Base-by-base conservation (phyloP, 169 alveolate genomes). In the Ichthyophthirius multifiliis region DNA sequence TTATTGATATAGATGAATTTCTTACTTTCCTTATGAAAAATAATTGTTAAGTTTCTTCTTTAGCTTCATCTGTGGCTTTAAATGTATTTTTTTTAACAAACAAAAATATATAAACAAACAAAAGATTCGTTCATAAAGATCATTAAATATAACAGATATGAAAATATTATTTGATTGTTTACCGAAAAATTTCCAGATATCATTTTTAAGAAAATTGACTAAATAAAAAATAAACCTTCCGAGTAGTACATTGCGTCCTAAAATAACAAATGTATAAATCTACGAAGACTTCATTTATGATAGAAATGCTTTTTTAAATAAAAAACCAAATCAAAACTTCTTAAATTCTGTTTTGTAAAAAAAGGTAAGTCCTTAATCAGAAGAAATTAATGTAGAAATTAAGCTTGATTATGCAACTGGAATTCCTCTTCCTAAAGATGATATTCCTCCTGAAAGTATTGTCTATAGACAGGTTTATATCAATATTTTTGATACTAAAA, bases 331-430 rank as follows among this genome's bases (percentile, higher is more conserved):
- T 3, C n/a, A n/a, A n/a, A n/a, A n/a, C n/a, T n/a, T n/a, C n/a
- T n/a, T n/a, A n/a, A n/a, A n/a, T n/a, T n/a, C n/a, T n/a, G n/a
- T n/a, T n/a, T n/a, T n/a, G n/a, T n/a, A n/a, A n/a, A n/a, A n/a
- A n/a, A n/a, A n/a, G n/a, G n/a, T n/a, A n/a, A n/a, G n/a, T n/a
- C n/a, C n/a, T n/a, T n/a, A n/a, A n/a, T n/a, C n/a, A n/a, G 35
- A 67, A 18, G 45, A 67, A 37, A 1, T 67, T 3, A 18, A 34
- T 16, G 5, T 32, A 5, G 77, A 67, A 39, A 39, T 67, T 1
- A 67, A 39, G n/a, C 13, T 67, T 1, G 77, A 67, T 67, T 18
- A 37, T 0, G 77, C 77, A n/a, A 67, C 77, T 16, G 77, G 77
- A 20, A 20, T 67, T 1, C 77, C 77, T 20, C 35, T 67, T 41